Conservation (phyloP, 345 rosid species). For the Citrus mangshanensis region DNA sequence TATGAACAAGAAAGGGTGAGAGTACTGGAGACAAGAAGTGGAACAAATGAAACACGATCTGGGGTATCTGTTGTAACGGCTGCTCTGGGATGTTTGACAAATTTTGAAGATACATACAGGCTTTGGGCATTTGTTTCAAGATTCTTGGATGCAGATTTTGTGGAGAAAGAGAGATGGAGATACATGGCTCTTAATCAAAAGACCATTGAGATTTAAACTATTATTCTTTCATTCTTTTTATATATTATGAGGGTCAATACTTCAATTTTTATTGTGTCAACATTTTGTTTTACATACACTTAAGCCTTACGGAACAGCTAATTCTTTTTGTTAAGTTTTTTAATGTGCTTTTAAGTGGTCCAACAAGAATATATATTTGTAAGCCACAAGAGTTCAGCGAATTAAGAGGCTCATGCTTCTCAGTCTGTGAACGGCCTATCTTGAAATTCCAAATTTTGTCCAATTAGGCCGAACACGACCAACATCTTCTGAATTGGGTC, state of each 20-base stretch:
- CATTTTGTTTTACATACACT: neutral
- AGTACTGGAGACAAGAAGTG: constrained; percentile 19
- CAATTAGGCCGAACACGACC: no score
- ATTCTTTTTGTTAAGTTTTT: neutral
- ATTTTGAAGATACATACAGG: constrained; percentile 71
- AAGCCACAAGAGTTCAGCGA: no score
- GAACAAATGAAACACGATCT: neutral
- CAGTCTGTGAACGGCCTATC: no score
- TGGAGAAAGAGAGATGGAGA: constrained; percentile 93
- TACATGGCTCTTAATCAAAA: constrained; percentile 66
- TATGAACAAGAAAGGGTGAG: constrained; percentile 29
- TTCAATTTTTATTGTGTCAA: neutral
- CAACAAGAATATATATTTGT: no score
- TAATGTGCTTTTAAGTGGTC: no score
- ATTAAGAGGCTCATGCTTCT: no score
- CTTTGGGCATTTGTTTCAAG: constrained; percentile 75
- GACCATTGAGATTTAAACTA: constrained; percentile 39
- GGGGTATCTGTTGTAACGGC: constrained; percentile 17
- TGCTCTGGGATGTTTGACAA: constrained; percentile 53
- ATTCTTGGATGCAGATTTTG: constrained; percentile 89
- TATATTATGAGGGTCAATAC: neutral
- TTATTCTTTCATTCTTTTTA: constrained; percentile 12
- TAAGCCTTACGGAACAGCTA: neutral
- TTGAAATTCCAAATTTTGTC: no score
- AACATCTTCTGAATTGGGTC: no score